Conservation (phyloP, 345 rosid species). For the Litchi chinensis region DNA sequence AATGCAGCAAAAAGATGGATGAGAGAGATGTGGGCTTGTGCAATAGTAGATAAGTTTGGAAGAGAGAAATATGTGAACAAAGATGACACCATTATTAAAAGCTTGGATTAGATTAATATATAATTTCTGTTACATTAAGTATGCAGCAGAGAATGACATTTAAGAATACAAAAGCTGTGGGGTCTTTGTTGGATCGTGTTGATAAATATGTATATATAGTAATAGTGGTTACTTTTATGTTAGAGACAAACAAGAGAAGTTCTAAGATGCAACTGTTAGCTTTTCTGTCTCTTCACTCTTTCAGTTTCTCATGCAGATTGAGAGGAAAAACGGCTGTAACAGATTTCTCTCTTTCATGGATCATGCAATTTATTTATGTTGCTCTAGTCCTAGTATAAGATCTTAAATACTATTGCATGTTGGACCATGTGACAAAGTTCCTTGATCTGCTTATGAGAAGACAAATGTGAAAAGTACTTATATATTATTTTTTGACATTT, state of each 20-base stretch:
- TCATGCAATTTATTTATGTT: neutral
- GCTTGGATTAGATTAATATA: neutral
- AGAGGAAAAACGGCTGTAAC: neutral
- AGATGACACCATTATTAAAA: constrained; percentile 16
- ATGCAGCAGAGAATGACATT: neutral
- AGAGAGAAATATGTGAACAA: constrained; percentile 28
- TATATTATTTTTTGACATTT: too few relatives aligned
- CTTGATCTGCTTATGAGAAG: too few relatives aligned
- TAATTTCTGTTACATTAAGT: neutral
- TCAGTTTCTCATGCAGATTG: neutral
- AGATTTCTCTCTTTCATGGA: neutral
- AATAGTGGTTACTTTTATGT: neutral
- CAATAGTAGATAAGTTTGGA: constrained; percentile 17
- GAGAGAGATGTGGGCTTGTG: constrained; percentile 17
- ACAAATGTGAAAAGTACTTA: too few relatives aligned
- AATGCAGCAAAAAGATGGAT: constrained; percentile 22
- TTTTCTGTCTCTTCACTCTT: neutral
- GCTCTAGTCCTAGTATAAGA: too few relatives aligned
- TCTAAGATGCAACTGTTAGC: constrained; percentile 16
- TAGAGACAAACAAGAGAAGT: constrained; percentile 9
- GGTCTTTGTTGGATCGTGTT: neutral
- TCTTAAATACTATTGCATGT: too few relatives aligned
- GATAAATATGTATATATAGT: neutral
- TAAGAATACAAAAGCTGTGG: constrained; percentile 1
- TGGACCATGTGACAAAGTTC: too few relatives aligned